Evolutionary conservation across 257 asterid species (phyloP), one percentile per base, ranked within the genome.

Genomic region (Jacaranda mimosifolia): DNA sequence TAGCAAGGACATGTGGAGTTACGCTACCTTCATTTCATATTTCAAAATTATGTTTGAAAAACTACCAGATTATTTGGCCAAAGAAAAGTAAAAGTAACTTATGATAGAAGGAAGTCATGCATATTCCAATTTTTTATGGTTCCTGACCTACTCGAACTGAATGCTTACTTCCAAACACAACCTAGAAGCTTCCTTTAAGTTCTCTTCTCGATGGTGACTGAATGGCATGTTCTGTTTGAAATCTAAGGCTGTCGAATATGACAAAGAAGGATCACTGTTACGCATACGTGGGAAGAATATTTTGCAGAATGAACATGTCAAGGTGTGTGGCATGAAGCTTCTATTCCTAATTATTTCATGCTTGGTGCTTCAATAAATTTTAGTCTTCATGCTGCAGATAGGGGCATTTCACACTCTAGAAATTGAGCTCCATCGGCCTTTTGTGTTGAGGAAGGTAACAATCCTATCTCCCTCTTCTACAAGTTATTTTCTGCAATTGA

Each of bases 391-490:
- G 67, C 56, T 82, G 86, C 87, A 96, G 99, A 91, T 93, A 63
- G 99, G 99, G 76, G 96, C 97, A 75, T 96, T 91, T 80, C 99
- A 96, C 91, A 93, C 99, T n/a, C 89, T 96, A 68, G 98, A 96
- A 81, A 82, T 96, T 70, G 99, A 96, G 85, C 90, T 78, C 63
- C 97, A 88, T 84, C 83, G 99, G 62, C 96, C 99, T 70, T 91
- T 96, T 84, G 96, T 93, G 40, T 83, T 93, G 76, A 91, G 91
- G 83, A 96, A 96, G 98, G 97, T 93, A 83, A 49, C 57, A 4
- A 46, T 55, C 9, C 10, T 43, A 35, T 64, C 46, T 73, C 32
- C 42, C 52, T 53, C 72, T 57, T 48, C 40, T 9, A 11, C 12
- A 48, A 45, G 9, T 75, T 32, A 12, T 26, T 21, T 68, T 64